Evolutionary conservation across 306 rosid genomes (phyloP), one percentile per base, ranked within the genome.

Genomic region (Glycyrrhiza uralensis): DNA sequence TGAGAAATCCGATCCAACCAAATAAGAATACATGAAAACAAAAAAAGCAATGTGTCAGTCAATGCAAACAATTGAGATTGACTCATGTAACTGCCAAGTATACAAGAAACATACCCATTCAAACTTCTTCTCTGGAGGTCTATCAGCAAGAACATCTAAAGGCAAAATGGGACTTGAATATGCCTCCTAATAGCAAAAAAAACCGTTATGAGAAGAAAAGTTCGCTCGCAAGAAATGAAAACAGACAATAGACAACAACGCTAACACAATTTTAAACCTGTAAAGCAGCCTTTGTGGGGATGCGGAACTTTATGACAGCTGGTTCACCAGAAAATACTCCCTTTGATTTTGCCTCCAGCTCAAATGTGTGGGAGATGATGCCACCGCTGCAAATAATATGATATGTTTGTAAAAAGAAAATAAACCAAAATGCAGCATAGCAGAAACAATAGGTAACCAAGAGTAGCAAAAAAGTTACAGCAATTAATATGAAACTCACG

Each of bases 141-240:
- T 89, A 62, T 94, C 98, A 36, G 98, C 91, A 28, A 94, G 97
- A 76, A 94, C 79, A 82, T 94, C 98, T 46, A 94, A 75, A 68
- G 98, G 98, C 74, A 84, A 80, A 22, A 94, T 85, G 51, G 98
- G 97, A 61, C 92, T 94, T 79, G 98, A 85, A 51, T 4, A 79
- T 44, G 98, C 92, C 82, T 82, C 96, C 96, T 93, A 50, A 26
- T 76, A 61, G 46, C 26, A 71, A 73, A 50, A 73, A 50, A 14
- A 72, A 72, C n/a, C 4, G 17, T 57, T 42, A 66, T 14, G 36
- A 46, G 49, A 12, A 49, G 50, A 59, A 80, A 78, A 52, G 45
- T 13, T 66, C 33, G 42, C 49, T 30, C 22, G 23, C 45, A 18
- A 65, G 24, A 44, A 58, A 66, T 7, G 15, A 66, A 64, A 57